Conservation (phyloP, 306 rosid species). For the Carpinus fangiana region DNA sequence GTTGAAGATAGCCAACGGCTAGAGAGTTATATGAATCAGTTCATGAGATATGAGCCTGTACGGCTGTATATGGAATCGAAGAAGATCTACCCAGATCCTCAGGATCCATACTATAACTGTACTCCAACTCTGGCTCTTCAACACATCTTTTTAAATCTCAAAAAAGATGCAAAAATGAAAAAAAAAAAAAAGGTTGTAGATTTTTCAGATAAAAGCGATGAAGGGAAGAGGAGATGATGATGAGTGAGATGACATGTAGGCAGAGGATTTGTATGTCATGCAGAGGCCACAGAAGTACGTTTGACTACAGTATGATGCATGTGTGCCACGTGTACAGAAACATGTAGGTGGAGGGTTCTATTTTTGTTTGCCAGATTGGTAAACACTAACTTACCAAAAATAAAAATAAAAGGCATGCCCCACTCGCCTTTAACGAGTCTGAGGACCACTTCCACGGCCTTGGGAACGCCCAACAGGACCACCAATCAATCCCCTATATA, state of each 20-base stretch:
- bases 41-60: neutral
- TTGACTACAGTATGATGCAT: constrained; percentile 36
- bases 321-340: constrained; percentile 42
- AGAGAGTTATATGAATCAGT: neutral
- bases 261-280: constrained; percentile 12
- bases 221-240: neutral
- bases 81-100: neutral
- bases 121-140: too few species aligned
- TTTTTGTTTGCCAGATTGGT: neutral
- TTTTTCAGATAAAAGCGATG: too few species aligned
- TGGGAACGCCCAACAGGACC: constrained; percentile 58
- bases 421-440: neutral
- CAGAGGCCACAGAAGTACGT: constrained; percentile 7
- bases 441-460: constrained; percentile 65
- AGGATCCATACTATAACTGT: too few species aligned
- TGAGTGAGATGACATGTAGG: constrained; percentile 9
- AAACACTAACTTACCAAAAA: neutral
- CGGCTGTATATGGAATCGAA: neutral
- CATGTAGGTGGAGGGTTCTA: neutral
- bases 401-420: neutral
- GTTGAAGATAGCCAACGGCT: neutral
- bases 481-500: constrained; percentile 19
- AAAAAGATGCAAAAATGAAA: too few species aligned
- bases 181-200: too few species aligned
- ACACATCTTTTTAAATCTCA: too few species aligned